Conservation (phyloP, 1,284 basidiomycete genomes). For the Ganoderma boninense region DNA sequence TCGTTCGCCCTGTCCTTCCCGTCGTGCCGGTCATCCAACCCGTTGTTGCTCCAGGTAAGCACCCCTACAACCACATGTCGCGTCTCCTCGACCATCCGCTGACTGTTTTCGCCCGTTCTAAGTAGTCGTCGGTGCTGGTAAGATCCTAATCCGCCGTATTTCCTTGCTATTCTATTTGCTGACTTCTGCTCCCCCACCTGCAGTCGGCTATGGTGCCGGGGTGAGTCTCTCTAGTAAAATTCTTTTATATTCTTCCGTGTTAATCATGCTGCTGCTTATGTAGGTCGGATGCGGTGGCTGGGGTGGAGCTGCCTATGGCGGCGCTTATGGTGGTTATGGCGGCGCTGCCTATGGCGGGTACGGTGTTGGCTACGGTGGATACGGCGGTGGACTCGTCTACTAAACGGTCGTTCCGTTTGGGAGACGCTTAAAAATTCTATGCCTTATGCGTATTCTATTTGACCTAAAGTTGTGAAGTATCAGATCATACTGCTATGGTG, state of each 20-base stretch:
- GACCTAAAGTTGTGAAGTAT: not conserved
- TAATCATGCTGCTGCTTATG: not conserved
- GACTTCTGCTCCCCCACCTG: not conserved
- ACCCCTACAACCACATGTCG: not conserved
- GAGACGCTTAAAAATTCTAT: not conserved
- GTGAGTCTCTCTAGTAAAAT: not conserved
- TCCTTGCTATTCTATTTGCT: not conserved
- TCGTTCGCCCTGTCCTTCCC: not conserved
- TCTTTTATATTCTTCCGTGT: not conserved
- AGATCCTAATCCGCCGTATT: not conserved
- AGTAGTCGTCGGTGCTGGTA: slow-evolving; percentile 8
- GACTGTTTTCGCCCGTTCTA: not conserved
- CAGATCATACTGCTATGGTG: not conserved
- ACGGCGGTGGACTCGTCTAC: slow-evolving; percentile 2
- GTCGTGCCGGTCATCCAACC: slow-evolving; percentile 3
- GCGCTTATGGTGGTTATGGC: slow-evolving; percentile 1
- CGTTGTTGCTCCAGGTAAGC: slow-evolving; percentile 1
- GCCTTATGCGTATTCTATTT: not conserved
- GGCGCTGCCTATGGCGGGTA: slow-evolving; percentile 1
- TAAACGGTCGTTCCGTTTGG: not conserved
- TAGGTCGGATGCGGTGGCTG: slow-evolving; percentile 6
- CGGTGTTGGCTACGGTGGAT: not conserved
- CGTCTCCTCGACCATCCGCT: not conserved
- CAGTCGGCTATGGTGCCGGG: not conserved
- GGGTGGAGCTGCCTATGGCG: slow-evolving; percentile 1